These are phyloP conservation scores for Cnidoscolus chayamansa DNA, from an alignment of 441 rosid genomes.

Conservation along the genomic window DNA sequence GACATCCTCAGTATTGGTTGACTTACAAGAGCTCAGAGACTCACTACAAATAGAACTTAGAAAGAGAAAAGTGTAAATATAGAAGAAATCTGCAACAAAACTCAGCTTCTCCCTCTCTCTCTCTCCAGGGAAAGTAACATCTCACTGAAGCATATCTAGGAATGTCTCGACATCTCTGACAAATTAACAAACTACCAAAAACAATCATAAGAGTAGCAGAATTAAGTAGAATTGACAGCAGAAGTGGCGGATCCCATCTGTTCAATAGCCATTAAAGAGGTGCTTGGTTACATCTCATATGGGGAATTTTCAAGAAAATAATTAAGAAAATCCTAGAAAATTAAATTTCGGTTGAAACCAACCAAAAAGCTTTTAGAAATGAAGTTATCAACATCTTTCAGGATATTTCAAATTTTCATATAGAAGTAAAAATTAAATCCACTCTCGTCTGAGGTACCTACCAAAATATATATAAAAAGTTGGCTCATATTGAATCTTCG, in stretches of 20 bases:
- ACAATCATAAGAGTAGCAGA: background rate
- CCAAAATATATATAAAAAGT: constrained; percentile 7
- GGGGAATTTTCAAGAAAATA: background rate
- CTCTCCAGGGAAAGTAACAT: background rate
- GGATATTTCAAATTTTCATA: background rate
- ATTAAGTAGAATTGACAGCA: background rate
- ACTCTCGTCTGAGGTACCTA: background rate
- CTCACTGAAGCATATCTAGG: background rate
- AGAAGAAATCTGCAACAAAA: background rate
- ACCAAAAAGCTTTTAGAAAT: background rate
- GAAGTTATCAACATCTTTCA: background rate
- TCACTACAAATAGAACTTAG: background rate
- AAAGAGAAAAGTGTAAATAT: background rate
- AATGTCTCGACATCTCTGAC: background rate
- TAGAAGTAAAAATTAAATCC: background rate
- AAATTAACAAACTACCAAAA: background rate
- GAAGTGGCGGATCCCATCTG: background rate
- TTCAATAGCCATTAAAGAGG: background rate
- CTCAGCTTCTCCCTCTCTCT: too few species aligned
- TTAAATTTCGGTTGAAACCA: background rate
- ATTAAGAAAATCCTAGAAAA: background rate
- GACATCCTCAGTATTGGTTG: background rate
- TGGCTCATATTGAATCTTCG: constrained; percentile 1
- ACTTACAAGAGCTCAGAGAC: background rate
- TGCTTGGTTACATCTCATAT: background rate